Percentiles rank a stretch among this genome's conserved stretches.
Evolutionary conservation across 495 filamentous ascomycete species (phyloP).

Genomic region (Penicillium arizonense): DNA sequence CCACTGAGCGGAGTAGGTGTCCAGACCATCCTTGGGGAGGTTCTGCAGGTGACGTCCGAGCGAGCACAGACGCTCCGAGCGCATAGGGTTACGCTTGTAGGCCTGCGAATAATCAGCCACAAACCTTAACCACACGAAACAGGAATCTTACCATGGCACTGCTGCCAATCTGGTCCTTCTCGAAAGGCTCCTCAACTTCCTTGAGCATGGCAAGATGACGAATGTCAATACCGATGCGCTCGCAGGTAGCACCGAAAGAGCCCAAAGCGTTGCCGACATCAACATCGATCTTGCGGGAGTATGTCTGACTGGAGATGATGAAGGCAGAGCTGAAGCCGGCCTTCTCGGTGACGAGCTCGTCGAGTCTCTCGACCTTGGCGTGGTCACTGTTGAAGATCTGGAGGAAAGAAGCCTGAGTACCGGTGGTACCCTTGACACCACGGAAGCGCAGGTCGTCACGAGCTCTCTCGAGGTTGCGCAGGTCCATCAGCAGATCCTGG

Average conservation of each 20-base stretch:
- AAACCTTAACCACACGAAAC: neutral
- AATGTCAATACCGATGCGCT: constrained; percentile 73
- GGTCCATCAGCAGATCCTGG: constrained; percentile 84
- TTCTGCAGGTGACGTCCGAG: constrained; percentile 69
- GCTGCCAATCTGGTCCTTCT: constrained; percentile 59
- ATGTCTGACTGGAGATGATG: constrained; percentile 76
- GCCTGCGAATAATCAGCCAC: constrained; percentile 49
- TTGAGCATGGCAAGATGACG: constrained; percentile 76
- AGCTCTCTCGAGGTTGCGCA: constrained; percentile 75
- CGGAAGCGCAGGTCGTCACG: constrained; percentile 77
- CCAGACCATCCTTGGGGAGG: constrained; percentile 63
- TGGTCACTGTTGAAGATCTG: constrained; percentile 79
- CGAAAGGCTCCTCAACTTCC: constrained; percentile 92
- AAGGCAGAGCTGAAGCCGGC: constrained; percentile 76
- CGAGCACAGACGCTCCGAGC: constrained; percentile 77
- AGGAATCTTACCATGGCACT: constrained; percentile 46
- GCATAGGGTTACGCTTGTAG: constrained; percentile 92
- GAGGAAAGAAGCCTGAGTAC: constrained; percentile 78
- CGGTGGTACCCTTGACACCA: constrained; percentile 78
- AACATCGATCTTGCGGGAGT: constrained; percentile 82
- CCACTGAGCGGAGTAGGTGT: constrained; percentile 86
- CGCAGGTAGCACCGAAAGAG: constrained; percentile 78
- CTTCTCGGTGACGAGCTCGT: constrained; percentile 78
- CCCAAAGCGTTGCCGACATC: constrained; percentile 76
- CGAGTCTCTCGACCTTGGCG: constrained; percentile 69